phyloP scores from a whole-genome alignment of 495 filamentous ascomycete genomes.

The Tuber indicum region DNA sequence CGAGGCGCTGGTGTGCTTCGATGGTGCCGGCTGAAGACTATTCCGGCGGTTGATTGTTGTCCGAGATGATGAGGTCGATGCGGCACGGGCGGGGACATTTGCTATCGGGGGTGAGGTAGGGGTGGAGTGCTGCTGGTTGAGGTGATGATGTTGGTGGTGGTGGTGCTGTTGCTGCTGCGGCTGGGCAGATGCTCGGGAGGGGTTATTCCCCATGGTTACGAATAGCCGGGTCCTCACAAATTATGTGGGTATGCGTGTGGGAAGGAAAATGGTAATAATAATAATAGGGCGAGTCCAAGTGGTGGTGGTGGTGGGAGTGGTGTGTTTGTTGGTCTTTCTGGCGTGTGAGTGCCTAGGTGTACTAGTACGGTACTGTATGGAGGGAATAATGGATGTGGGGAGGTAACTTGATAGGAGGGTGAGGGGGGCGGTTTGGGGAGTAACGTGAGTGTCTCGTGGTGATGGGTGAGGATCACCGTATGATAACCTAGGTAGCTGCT shows the following conservation, averaged over 20 bases:
- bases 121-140: constrained; percentile 28
- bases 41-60: constrained; percentile 26
- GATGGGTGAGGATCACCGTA: not conserved
- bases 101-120: constrained; percentile 30
- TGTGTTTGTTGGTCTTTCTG: not conserved
- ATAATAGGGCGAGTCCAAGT: not conserved
- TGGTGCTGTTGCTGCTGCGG: constrained; percentile 26
- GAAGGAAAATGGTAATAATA: not conserved
- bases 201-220: constrained; percentile 41
- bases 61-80: constrained; percentile 29
- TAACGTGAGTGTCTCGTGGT: not conserved
- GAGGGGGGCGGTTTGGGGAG: not conserved
- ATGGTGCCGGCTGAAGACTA: constrained; percentile 24
- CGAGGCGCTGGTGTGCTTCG: not conserved
- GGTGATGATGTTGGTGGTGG: constrained; percentile 32
- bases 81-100: constrained; percentile 31
- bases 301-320: constrained; percentile 1
- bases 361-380: not conserved
- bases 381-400: constrained; percentile 4
- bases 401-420: not conserved
- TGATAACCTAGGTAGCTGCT: not conserved
- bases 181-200: constrained; percentile 35
- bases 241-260: constrained; percentile 2
- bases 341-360: not conserved
- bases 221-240: constrained; percentile 11